Evolutionary conservation across 2,329 filamentous ascomycete genomes (phyloP).

Genomic region (Bisporella sp.): DNA sequence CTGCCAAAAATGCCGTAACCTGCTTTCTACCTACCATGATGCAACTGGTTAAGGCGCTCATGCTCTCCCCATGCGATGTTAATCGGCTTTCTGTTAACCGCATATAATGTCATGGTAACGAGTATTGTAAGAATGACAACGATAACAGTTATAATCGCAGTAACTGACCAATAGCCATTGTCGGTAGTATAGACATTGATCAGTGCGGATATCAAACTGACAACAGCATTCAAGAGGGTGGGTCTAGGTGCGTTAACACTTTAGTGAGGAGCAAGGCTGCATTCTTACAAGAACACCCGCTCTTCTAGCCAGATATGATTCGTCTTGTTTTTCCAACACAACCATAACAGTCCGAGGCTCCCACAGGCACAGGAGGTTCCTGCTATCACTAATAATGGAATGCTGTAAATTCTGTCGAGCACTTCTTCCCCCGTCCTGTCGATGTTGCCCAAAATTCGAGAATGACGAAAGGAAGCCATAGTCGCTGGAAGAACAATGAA

Average conservation of each 20-base stretch:
- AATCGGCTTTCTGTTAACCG: too few relatives aligned
- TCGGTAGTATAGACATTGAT: conserved; percentile 8
- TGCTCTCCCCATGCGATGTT: too few relatives aligned
- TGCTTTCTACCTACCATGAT: too few relatives aligned
- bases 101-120: too few relatives aligned
- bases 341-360: conserved; percentile 4
- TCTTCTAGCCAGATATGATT: conserved; percentile 9
- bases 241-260: conserved; percentile 7
- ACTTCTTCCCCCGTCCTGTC: conserved; percentile 9
- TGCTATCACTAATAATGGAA: conserved; percentile 6
- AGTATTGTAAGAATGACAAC: conserved; percentile 1
- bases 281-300: conserved; percentile 8
- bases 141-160: conserved; percentile 1
- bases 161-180: conserved; percentile 3
- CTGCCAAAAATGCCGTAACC: too few relatives aligned
- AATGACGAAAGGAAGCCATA: conserved; percentile 12
- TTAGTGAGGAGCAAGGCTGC: not conserved
- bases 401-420: conserved; percentile 7
- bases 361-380: conserved; percentile 6
- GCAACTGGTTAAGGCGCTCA: too few relatives aligned
- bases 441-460: conserved; percentile 9
- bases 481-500: conserved; percentile 10
- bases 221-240: conserved; percentile 5
- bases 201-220: conserved; percentile 6
- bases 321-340: conserved; percentile 4